Evolutionary conservation across 2,329 filamentous ascomycete species (phyloP), one percentile per base, ranked within the genome.

Genomic region (Calonectria hongkongensis): DNA sequence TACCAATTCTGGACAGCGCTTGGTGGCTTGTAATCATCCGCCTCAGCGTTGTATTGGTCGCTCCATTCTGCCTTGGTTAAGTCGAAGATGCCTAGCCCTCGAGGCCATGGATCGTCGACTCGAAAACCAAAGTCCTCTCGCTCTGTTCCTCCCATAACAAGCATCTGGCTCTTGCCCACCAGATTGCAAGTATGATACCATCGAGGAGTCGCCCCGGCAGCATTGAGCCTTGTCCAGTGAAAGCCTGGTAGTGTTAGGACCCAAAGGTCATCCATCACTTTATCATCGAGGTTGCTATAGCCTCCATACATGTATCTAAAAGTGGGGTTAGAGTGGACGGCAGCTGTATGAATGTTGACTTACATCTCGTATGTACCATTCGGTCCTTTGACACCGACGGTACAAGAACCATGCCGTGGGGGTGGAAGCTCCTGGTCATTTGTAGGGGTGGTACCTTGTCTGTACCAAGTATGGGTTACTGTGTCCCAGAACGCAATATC

Each of bases 361-460:
- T 48, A 48, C 45, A 48, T 48, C 45, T 48, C 45, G 21, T 48
- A 48, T 4, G 45, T 48, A 48, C 45, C 45, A n/a, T 48, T 27
- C 2, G 18, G 45, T 21, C 45, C 45, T 48, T n/a, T 3, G 18
- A 48, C 45, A 27, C 45, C 45, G 7, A 48, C 18, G 9, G 45
- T 48, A 21, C 45, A 48, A 10, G 21, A 48, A 27, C n/a, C 45
- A 21, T 18, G 12, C 45, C 45, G 45, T 10, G n/a, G 12, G 8
- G 15, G 3, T 10, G 45, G 45, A 16, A 41, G 5, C 12, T 16
- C 39, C 10, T 41, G 12, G 6, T 41, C 39, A 41, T 41, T 41
- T n/a, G 45, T 27, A 21, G 45, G 45, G 21, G 45, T 48, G 18
- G 45, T 48, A 21, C 4, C 21, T 12, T 48, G 45, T 16, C 12